Base-by-base conservation (phyloP, 1,139 yeast genomes). In the Zygosaccharomyces pseudobailii region DNA sequence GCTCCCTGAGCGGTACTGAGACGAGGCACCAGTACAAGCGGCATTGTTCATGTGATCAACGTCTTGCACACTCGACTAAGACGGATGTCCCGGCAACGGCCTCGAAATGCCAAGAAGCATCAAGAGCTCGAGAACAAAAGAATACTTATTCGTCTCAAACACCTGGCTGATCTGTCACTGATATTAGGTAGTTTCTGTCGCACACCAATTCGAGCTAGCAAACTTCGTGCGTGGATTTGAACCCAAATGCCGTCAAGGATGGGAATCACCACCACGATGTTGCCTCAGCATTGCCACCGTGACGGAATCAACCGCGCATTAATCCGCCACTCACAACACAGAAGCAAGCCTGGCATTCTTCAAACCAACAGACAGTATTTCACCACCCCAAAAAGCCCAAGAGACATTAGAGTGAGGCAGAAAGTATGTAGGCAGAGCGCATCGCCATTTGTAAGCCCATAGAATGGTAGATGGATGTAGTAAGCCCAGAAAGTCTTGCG, bases 401-500 rank as follows among this genome's bases (percentile, higher is more conserved):
- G 50, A 48, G 62, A 59, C 51, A 69, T 59, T 10, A 69, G 49
- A 6, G 61, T 55, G 23, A 70, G 51, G 47, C 66, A 67, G 47
- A 68, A 64, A 3, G 59, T 48, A 50, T 70, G 73, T 13, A 70
- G 49, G n/a, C 66, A 49, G 39, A 68, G 67, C 2, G 74, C 71
- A 47, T 71, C 74, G 42, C 64, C 66, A 5, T 65, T 53, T 23
- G 72, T 69, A 74, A 71, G 68, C 43, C 71, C 48, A 48, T 70
- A 71, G 53, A 64, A 71, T 22, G 75, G 75, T 40, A 71, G 52
- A 52, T 71, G 73, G 28, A 71, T 63, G 46, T 70, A 71, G 50
- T 71, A 71, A 43, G 64, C 67, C 74, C 74, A 71, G 50, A 30
- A 30, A 7, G 33, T 30, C 33, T 30, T 30, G 33, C 33, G 33